Percentiles rank a stretch among this genome's conserved stretches.
These are phyloP conservation scores for Fusarium foetens DNA, from an alignment of 2,329 filamentous ascomycete species.

Conservation along the genomic window DNA sequence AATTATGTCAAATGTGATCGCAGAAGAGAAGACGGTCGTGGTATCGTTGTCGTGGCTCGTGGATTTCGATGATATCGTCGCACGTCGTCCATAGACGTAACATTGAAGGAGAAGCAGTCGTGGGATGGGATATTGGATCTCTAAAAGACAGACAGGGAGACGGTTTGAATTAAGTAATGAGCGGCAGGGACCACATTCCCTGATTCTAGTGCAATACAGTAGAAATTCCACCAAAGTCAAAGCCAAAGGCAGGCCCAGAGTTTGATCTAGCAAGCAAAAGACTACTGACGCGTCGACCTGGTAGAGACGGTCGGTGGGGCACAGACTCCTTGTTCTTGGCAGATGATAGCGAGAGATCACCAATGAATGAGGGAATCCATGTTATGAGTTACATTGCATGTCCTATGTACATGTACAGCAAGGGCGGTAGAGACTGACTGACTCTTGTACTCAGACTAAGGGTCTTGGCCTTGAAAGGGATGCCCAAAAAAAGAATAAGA, in stretches of 20 bases:
- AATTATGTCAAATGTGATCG: conserved; percentile 19
- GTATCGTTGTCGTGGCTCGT: conserved; percentile 36
- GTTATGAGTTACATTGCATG: not conserved
- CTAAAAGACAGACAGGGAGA: conserved; percentile 16
- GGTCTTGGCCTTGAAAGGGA: conserved; percentile 19
- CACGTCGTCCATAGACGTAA: conserved; percentile 19
- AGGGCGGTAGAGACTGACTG: conserved; percentile 19
- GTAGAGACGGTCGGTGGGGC: conserved; percentile 38
- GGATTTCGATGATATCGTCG: conserved; percentile 17
- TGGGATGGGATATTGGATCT: conserved; percentile 30
- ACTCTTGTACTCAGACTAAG: conserved; percentile 12
- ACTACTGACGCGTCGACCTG: conserved; percentile 41
- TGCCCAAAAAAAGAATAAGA: conserved; percentile 6
- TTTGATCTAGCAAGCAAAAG: conserved; percentile 23
- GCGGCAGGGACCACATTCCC: conserved; percentile 45
- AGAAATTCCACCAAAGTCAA: conserved; percentile 22
- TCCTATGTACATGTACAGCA: not conserved
- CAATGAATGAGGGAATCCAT: conserved; percentile 7
- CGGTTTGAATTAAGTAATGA: conserved; percentile 43
- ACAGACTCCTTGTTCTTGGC: conserved; percentile 18
- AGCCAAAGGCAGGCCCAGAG: conserved; percentile 14
- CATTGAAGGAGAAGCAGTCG: conserved; percentile 6
- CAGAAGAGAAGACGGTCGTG: conserved; percentile 24
- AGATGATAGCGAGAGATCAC: conserved; percentile 23
- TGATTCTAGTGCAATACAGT: conserved; percentile 15